A percentile compares a stretch with the other conserved stretches of the same genome.
These are phyloP conservation scores for Penicillium psychrofluorescens DNA, from an alignment of 495 filamentous ascomycete species.

Conservation along the genomic window DNA sequence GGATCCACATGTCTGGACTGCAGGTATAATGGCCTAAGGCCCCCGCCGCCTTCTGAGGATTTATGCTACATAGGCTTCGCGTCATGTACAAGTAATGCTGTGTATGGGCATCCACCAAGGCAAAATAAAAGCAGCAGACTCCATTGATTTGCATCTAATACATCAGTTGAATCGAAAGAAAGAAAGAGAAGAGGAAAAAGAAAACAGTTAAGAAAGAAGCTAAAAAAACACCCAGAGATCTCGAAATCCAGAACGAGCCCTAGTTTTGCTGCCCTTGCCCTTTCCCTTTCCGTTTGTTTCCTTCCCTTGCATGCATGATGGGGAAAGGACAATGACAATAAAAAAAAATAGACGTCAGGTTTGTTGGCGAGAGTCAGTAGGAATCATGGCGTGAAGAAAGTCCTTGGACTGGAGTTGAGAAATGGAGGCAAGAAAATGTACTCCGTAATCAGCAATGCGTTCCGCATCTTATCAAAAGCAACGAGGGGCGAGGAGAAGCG, in stretches of 20 bases:
- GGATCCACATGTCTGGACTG: no score
- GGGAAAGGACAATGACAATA: background rate
- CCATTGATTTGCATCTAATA: background rate
- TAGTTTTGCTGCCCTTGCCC: background rate
- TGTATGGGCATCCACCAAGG: background rate
- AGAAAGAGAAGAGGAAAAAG: background rate
- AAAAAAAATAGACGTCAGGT: background rate
- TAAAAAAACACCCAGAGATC: background rate
- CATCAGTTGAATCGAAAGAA: background rate
- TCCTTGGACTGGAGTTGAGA: no score
- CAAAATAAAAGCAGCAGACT: background rate
- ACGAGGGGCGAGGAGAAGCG: background rate
- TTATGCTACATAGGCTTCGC: no score
- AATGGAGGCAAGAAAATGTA: background rate
- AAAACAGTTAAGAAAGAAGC: background rate
- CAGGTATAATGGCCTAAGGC: no score
- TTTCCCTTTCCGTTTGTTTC: no score
- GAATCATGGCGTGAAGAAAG: no score
- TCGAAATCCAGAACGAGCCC: background rate
- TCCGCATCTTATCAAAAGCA: background rate
- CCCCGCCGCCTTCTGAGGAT: no score
- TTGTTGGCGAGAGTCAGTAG: no score
- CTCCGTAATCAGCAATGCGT: background rate
- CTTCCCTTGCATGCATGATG: no score
- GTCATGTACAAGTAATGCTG: no score